Evolutionary conservation across 129 eudicot genomes (phyloP), one percentile per base, ranked within the genome.

Genomic region (Lactuca sativa): DNA sequence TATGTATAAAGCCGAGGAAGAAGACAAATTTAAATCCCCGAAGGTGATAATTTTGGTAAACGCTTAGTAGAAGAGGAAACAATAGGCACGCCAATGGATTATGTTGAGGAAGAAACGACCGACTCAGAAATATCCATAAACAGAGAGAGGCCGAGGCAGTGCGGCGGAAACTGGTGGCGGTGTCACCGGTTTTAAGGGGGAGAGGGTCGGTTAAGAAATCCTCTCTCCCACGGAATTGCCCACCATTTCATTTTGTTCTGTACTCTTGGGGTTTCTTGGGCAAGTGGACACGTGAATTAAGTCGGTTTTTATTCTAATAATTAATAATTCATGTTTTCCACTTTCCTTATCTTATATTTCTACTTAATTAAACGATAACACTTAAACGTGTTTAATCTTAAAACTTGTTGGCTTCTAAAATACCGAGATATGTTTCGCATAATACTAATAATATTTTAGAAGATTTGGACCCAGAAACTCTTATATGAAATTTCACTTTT

Each of bases 91-190:
- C 78, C 74, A 74, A 75, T 58, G 31, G 74, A 58, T 66, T 65
- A 30, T 16, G 67, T n/a, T 17, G 0, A 7, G 33, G 4, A 38
- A 64, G 21, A 21, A 64, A 11, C 21, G 33, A 47, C 41, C 40
- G 70, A 9, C 56, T 43, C 15, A 44, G 70, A 16, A 47, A 12
- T 47, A 17, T 3, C 18, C 9, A 30, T 7, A 12, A 0, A 55
- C 73, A 36, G 36, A 3, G 30, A 6, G 34, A 48, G 4, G 6
- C 58, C 11, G 31, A 69, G 75, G 55, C 49, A 16, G 65, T 38
- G 80, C 69, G 64, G 63, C 70, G 64, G 74, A 76, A 76, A 76
- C 74, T 37, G 74, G 74, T 11, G 80, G 80, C 69, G 9, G 7
- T 10, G 68, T 56, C 69, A 60, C 48, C 69, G 56, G 74, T 75